Conservation (phyloP, 495 filamentous ascomycete genomes). For the Acidiella bohemica region DNA sequence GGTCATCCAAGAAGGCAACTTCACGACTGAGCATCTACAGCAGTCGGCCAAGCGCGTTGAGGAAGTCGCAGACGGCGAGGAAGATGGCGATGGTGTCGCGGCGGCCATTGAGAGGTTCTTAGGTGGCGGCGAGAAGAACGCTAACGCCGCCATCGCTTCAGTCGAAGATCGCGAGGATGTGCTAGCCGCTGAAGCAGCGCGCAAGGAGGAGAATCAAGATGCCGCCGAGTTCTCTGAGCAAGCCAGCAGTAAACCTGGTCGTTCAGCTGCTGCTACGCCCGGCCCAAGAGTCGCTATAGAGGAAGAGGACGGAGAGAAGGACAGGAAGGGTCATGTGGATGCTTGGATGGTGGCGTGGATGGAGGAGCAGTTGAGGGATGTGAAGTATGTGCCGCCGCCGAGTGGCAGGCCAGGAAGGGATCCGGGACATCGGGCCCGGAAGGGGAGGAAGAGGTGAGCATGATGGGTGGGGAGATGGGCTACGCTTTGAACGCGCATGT, state of each 20-base stretch:
- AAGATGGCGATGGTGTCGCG: constrained; percentile 50
- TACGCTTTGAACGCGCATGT: too few species aligned
- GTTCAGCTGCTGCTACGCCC: constrained; percentile 14
- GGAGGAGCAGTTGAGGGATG: constrained; percentile 62
- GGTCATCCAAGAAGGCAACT: constrained; percentile 96
- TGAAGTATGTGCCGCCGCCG: constrained; percentile 62
- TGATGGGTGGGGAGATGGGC: too few species aligned
- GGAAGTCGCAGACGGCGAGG: constrained; percentile 54
- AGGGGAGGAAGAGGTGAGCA: constrained; percentile 21
- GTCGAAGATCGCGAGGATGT: constrained; percentile 91
- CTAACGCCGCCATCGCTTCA: constrained; percentile 58
- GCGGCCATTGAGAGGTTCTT: constrained; percentile 82
- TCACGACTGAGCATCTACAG: constrained; percentile 95
- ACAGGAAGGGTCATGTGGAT: constrained; percentile 44
- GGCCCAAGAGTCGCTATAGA: constrained; percentile 35
- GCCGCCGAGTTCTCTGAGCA: constrained; percentile 86
- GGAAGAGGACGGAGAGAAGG: constrained; percentile 7
- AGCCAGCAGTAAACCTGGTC: constrained; percentile 31
- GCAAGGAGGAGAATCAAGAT: constrained; percentile 63
- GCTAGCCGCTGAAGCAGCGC: constrained; percentile 77
- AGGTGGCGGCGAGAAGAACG: constrained; percentile 38
- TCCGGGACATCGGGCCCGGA: constrained; percentile 21
- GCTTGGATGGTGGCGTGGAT: constrained; percentile 74
- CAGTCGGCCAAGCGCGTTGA: constrained; percentile 28
- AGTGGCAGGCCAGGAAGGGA: constrained; percentile 63